Percentiles rank a stretch among this genome's conserved stretches.
Conservation (phyloP, 2,329 filamentous ascomycete genomes). For the Nemania abortiva region DNA sequence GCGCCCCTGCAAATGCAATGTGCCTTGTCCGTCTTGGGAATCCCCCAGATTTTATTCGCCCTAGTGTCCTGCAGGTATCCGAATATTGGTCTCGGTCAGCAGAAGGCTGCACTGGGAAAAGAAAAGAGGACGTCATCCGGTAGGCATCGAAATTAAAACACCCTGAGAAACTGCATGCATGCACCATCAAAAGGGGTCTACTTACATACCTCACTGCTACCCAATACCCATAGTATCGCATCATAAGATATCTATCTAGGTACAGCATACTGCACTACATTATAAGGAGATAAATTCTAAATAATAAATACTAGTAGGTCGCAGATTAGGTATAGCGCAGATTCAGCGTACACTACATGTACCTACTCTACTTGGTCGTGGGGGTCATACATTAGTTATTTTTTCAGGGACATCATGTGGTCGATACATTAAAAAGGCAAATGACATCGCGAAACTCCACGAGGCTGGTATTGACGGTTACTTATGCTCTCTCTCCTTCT, state of each 20-base stretch:
- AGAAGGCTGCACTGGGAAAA: background rate
- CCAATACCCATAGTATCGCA: no score
- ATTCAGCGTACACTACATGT: no score
- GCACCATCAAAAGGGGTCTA: background rate
- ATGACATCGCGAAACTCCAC: no score
- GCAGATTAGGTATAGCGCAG: no score
- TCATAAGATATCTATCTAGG: no score
- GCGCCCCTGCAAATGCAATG: slow-evolving; percentile 30
- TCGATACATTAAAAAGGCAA: background rate
- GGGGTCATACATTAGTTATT: background rate
- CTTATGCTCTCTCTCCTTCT: no score
- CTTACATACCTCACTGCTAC: background rate
- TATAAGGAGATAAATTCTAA: no score
- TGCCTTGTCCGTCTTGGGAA: slow-evolving; percentile 13
- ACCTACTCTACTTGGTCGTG: no score
- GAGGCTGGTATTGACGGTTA: no score
- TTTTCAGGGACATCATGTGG: background rate
- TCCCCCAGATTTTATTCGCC: slow-evolving; percentile 30
- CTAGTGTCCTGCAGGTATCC: slow-evolving; percentile 14
- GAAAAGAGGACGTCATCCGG: slow-evolving; percentile 5
- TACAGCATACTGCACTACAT: no score
- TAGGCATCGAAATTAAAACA: background rate
- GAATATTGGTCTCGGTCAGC: slow-evolving; percentile 21
- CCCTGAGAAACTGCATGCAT: background rate
- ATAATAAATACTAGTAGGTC: no score